phyloP scores from a whole-genome alignment of 805 yeast species.

The Metschnikowia amazonensis region DNA sequence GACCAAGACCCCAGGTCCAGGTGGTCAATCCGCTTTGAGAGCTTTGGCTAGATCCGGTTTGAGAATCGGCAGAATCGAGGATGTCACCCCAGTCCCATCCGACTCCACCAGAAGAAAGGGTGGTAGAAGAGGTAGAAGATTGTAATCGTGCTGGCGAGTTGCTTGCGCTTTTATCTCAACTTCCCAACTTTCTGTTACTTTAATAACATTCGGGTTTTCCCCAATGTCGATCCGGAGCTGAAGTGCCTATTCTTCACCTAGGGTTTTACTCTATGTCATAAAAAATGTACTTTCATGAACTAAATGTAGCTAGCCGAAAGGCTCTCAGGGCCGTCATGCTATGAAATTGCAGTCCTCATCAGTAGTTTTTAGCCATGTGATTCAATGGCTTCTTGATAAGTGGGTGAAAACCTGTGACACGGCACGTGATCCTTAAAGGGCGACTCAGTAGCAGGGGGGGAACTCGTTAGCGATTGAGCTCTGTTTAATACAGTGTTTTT shows the following conservation, averaged over 20 bases:
- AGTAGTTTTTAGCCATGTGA: no score
- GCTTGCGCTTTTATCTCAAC: conserved; percentile 7
- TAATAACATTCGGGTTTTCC: conserved; percentile 9
- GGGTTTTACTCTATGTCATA: conserved; percentile 12
- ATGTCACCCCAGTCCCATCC: conserved; percentile 99
- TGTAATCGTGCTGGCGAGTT: conserved; percentile 36
- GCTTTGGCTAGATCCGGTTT: conserved; percentile 99
- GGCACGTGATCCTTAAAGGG: no score
- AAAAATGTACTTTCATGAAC: conserved; percentile 14
- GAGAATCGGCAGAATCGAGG: conserved; percentile 99
- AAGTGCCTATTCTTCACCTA: conserved; percentile 9
- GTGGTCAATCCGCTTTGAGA: conserved; percentile 99
- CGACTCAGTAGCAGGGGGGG: no score
- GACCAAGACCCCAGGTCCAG: conserved; percentile 99
- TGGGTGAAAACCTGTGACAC: no score
- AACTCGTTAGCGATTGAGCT: no score
- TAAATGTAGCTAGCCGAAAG: not conserved
- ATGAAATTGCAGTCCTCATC: no score
- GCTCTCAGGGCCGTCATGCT: no score
- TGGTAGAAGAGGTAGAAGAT: conserved; percentile 99
- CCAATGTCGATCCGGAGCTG: conserved; percentile 8
- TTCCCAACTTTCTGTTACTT: conserved; percentile 9
- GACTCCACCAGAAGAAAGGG: conserved; percentile 99
- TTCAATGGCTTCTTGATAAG: no score
- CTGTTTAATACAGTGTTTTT: no score